Percentiles rank a stretch among this genome's conserved stretches.
Conservation (phyloP, 345 rosid species). For the Sisymbrium irio region DNA sequence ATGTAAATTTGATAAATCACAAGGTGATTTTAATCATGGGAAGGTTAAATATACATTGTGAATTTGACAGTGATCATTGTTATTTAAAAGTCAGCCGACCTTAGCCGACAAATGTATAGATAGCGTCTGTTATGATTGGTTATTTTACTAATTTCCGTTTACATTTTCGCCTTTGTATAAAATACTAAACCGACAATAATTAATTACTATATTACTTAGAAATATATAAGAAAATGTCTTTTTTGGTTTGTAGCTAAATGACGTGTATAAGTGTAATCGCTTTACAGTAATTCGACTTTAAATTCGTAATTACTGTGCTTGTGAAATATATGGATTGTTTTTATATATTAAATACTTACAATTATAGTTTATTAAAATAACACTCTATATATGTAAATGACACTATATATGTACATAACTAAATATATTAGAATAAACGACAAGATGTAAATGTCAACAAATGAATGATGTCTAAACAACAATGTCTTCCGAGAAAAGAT, state of each 20-base stretch:
- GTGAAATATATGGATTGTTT: neutral
- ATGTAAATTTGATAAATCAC: neutral
- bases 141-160: neutral
- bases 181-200: constrained; percentile 12
- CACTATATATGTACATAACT: too few species aligned
- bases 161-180: neutral
- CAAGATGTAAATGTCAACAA: too few species aligned
- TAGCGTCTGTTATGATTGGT: constrained; percentile 4
- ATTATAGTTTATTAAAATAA: too few species aligned
- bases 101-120: constrained; percentile 1
- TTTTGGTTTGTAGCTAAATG: neutral
- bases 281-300: too few species aligned
- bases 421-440: too few species aligned
- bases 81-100: constrained; percentile 19
- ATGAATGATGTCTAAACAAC: neutral
- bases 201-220: neutral
- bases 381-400: too few species aligned
- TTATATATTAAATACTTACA: neutral
- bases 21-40: neutral
- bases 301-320: neutral
- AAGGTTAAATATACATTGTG: neutral
- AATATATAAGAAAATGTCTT: neutral
- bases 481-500: neutral
- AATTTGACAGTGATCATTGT: neutral
- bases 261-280: neutral